These are phyloP conservation scores for Vigna reflexopilosa DNA, from an alignment of 306 rosid genomes.

Conservation along the genomic window DNA sequence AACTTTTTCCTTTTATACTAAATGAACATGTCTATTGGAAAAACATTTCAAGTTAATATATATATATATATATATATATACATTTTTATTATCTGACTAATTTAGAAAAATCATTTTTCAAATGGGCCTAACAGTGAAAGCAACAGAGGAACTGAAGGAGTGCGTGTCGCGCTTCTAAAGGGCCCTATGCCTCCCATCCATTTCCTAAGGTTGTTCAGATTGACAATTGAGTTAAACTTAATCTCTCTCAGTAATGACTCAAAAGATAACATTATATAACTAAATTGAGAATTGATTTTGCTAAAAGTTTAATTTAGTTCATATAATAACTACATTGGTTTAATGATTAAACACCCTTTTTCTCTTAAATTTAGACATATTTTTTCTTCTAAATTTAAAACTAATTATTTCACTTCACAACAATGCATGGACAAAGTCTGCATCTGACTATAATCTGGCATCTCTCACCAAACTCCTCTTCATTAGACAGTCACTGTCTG, in stretches of 20 bases:
- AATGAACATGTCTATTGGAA: neutral
- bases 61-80: too few relatives aligned
- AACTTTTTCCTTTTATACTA: too few relatives aligned
- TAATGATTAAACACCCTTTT: too few relatives aligned
- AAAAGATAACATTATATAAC: neutral
- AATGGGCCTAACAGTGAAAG: conserved; percentile 22
- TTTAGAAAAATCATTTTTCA: neutral
- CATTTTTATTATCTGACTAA: neutral
- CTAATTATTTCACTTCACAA: too few relatives aligned
- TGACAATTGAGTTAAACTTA: conserved; percentile 18
- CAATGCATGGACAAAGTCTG: neutral
- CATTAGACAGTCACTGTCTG: conserved; percentile 5
- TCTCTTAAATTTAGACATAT: too few relatives aligned
- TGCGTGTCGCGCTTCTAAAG: conserved; percentile 27
- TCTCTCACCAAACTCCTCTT: conserved; percentile 46
- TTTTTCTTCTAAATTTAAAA: too few relatives aligned
- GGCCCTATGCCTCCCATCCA: neutral
- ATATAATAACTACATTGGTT: neutral
- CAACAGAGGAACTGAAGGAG: conserved; percentile 14
- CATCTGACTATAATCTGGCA: conserved; percentile 32
- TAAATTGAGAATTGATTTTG: neutral
- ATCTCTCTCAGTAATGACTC: conserved; percentile 28
- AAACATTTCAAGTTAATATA: neutral
- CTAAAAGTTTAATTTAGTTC: neutral
- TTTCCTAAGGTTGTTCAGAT: conserved; percentile 32